Conservation (phyloP, 208 protist genomes). For the Trichomonas gallinae region DNA sequence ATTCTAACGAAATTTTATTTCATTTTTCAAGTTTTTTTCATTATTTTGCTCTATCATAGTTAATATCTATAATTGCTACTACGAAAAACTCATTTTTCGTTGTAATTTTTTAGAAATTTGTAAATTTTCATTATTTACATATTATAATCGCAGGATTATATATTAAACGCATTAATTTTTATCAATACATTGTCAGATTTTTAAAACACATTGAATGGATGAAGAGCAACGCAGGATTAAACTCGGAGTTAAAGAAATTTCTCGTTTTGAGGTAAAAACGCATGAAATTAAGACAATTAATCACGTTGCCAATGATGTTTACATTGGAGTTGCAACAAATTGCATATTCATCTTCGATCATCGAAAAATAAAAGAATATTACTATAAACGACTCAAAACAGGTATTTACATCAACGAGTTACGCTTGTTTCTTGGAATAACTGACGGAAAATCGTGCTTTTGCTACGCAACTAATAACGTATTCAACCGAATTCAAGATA, state of each 20-base stretch:
- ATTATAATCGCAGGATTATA: no score
- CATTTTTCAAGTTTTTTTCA: no score
- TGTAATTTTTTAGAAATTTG: no score
- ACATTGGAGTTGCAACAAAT: neutral
- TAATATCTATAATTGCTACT: no score
- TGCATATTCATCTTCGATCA: neutral
- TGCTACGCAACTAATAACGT: neutral
- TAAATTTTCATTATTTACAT: no score
- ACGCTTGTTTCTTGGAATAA: neutral
- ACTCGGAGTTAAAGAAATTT: neutral
- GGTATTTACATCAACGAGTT: neutral
- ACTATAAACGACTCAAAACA: neutral
- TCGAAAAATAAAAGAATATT: neutral
- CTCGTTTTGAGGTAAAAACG: neutral
- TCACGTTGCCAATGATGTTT: neutral
- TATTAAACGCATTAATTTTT: no score
- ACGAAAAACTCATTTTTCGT: no score
- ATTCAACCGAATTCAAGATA: neutral
- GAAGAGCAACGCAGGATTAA: neutral
- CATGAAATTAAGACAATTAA: neutral
- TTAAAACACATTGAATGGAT: neutral
- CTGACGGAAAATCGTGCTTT: neutral
- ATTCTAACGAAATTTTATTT: no score
- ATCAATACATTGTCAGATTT: no score
- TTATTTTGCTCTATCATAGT: no score